Conservation (phyloP, 129 eudicot species). For the Calendula officinalis region DNA sequence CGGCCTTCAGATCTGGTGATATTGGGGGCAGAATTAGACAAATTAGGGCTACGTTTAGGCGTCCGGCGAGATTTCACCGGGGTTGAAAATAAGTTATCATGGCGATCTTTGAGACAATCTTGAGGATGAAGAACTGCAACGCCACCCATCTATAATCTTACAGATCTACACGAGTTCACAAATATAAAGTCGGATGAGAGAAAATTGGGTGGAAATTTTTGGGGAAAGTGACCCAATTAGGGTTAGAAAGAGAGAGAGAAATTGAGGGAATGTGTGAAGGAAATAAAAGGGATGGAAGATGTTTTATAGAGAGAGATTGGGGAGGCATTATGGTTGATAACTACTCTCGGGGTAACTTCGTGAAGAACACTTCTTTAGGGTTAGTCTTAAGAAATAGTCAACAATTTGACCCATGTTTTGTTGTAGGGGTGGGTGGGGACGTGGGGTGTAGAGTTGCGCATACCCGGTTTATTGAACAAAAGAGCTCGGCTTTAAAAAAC, state of each 20-base stretch:
- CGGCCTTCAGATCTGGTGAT: slow-evolving; percentile 33
- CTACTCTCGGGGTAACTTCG: neutral
- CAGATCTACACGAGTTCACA: neutral
- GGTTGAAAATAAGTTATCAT: slow-evolving; percentile 7
- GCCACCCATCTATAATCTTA: slow-evolving; percentile 34
- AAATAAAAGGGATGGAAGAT: slow-evolving; percentile 9
- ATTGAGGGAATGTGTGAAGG: slow-evolving; percentile 21
- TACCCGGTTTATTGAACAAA: too few relatives aligned
- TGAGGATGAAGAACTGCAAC: slow-evolving; percentile 48
- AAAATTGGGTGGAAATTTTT: neutral
- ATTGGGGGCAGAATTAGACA: slow-evolving; percentile 28
- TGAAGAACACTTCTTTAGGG: too few relatives aligned
- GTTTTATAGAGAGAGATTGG: slow-evolving; percentile 13
- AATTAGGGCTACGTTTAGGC: slow-evolving; percentile 29
- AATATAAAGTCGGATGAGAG: neutral
- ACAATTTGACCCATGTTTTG: too few relatives aligned
- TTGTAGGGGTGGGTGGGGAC: too few relatives aligned
- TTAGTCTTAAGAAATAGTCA: too few relatives aligned
- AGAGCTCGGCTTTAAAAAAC: too few relatives aligned
- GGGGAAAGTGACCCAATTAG: slow-evolving; percentile 10
- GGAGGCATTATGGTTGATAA: slow-evolving; percentile 7
- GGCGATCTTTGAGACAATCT: slow-evolving; percentile 33
- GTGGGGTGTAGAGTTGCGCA: too few relatives aligned
- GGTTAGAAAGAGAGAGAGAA: slow-evolving; percentile 21
- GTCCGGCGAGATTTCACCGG: slow-evolving; percentile 31